A percentile compares a stretch with the other conserved stretches of the same genome.
Evolutionary conservation across 108 stramenopile genomes (phyloP).

Genomic region (Seminavis robusta): DNA sequence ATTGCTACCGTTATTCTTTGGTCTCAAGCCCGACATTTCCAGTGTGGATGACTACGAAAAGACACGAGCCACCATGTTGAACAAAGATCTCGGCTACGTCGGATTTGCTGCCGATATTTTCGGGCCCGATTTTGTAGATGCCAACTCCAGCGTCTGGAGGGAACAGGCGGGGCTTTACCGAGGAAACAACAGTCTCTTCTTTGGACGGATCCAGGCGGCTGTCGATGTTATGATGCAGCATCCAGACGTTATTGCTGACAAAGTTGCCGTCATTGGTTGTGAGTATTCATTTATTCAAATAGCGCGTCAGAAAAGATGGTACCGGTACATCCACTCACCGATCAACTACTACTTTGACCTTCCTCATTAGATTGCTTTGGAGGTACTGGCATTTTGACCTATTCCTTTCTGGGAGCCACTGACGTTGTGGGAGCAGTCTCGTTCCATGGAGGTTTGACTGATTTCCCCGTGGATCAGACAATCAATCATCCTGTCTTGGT

Average conservation of each 20-base stretch:
- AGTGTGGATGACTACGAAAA: slow-evolving; percentile 34
- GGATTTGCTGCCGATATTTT: slow-evolving; percentile 51
- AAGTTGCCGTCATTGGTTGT: slow-evolving; percentile 38
- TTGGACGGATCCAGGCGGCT: slow-evolving; percentile 30
- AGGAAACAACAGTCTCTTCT: slow-evolving; percentile 28
- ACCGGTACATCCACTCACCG: too few relatives aligned
- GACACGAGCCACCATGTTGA: slow-evolving; percentile 40
- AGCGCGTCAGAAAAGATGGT: too few relatives aligned
- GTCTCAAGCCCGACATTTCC: too few relatives aligned
- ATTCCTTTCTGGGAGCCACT: slow-evolving; percentile 15
- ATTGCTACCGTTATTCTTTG: too few relatives aligned
- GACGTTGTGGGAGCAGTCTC: slow-evolving; percentile 23
- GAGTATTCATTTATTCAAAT: too few relatives aligned
- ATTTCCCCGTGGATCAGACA: not conserved
- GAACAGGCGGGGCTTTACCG: slow-evolving; percentile 22
- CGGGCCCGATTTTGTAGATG: slow-evolving; percentile 10
- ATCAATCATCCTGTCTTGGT: slow-evolving; percentile 24
- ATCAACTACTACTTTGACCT: slow-evolving; percentile 19
- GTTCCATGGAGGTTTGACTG: slow-evolving; percentile 35
- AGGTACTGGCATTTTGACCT: slow-evolving; percentile 39
- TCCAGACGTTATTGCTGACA: slow-evolving; percentile 25
- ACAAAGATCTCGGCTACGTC: slow-evolving; percentile 26
- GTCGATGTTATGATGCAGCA: slow-evolving; percentile 23
- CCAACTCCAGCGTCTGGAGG: not conserved
- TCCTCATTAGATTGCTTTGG: slow-evolving; percentile 19